phyloP scores from a whole-genome alignment of 768 basidiomycete genomes.

The Boletus sensibilis region DNA sequence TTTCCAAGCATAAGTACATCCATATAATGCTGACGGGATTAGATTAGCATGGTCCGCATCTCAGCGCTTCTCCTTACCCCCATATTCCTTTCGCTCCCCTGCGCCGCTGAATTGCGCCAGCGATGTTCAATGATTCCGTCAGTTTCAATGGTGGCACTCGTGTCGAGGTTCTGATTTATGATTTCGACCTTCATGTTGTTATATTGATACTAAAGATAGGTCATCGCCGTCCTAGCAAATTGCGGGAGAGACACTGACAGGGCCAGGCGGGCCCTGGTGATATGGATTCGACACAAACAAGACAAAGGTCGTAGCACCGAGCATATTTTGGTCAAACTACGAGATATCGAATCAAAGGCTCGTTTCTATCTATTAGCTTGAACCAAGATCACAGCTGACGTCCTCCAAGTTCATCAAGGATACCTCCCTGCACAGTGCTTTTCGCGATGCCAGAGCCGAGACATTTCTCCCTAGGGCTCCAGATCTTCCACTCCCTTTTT shows the following conservation, averaged over 20 bases:
- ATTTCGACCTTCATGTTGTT: background rate
- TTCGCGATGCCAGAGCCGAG: constrained; percentile 33
- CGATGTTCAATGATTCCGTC: constrained; percentile 26
- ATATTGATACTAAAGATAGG: constrained; percentile 17
- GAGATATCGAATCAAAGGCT: constrained; percentile 31
- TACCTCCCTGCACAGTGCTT: constrained; percentile 27
- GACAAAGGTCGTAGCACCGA: constrained; percentile 29
- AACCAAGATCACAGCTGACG: background rate
- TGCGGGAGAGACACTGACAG: constrained; percentile 29
- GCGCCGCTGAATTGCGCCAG: background rate
- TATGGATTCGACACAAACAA: constrained; percentile 32
- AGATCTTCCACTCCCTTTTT: constrained; percentile 25
- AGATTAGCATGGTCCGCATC: background rate
- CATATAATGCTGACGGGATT: constrained; percentile 11
- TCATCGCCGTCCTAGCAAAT: constrained; percentile 34
- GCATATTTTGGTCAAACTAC: constrained; percentile 30
- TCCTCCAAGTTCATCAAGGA: constrained; percentile 31
- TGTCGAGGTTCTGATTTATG: constrained; percentile 21
- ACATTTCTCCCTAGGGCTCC: constrained; percentile 28
- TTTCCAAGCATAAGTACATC: constrained; percentile 3
- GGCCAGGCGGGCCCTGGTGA: constrained; percentile 30
- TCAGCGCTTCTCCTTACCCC: constrained; percentile 2
- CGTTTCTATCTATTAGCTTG: background rate
- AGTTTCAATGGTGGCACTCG: constrained; percentile 32
- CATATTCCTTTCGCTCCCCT: background rate